Conservation (phyloP, 148 eudicot genomes). For the Rhododendron ferrugineum region DNA sequence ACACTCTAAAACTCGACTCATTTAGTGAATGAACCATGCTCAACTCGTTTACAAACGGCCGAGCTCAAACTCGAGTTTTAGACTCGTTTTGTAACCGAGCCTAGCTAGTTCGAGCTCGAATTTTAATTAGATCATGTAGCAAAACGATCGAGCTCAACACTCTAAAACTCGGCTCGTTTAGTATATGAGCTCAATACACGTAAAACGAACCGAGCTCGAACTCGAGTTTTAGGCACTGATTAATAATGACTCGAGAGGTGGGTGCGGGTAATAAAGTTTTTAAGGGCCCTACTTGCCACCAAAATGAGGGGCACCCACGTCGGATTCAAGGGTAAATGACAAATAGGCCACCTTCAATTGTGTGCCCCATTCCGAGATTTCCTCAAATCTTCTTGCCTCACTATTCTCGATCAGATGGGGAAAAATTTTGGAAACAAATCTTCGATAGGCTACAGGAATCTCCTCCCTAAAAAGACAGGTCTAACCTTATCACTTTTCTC, state of each 20-base stretch:
- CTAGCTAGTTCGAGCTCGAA: too few species aligned
- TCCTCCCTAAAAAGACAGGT: constrained; percentile 29
- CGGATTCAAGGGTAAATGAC: constrained; percentile 29
- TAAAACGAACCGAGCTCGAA: too few species aligned
- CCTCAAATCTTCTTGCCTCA: constrained; percentile 51
- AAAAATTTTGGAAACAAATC: not conserved
- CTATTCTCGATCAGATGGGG: constrained; percentile 16
- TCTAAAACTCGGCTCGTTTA: too few species aligned
- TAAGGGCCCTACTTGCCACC: constrained; percentile 34
- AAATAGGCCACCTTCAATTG: constrained; percentile 27
- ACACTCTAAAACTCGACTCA: not conserved
- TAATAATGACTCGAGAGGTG: not conserved
- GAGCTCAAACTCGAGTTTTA: not conserved
- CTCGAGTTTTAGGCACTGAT: too few species aligned
- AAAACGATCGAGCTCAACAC: too few species aligned
- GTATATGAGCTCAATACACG: too few species aligned
- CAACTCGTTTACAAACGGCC: too few species aligned
- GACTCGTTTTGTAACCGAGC: too few species aligned
- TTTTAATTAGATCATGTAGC: too few species aligned
- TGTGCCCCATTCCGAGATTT: constrained; percentile 50
- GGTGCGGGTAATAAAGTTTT: constrained; percentile 13
- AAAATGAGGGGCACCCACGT: constrained; percentile 43
- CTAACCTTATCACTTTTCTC: constrained; percentile 8
- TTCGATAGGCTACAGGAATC: not conserved
- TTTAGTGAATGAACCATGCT: too few species aligned